Conservation (phyloP, 306 rosid species). For the Inga oerstediana region DNA sequence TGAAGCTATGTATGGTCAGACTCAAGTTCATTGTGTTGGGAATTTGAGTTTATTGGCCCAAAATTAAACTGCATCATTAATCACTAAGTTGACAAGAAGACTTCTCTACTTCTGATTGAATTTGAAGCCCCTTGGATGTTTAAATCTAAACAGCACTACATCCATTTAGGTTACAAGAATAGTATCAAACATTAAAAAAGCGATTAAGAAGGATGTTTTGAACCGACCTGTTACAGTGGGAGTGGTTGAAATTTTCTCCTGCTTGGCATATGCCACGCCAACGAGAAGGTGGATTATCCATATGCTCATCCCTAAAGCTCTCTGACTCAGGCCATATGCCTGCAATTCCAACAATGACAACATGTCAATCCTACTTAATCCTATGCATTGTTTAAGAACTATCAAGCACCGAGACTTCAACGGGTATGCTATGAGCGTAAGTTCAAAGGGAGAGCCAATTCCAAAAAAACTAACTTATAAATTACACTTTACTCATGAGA, state of each 20-base stretch:
- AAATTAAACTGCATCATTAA: too few species aligned
- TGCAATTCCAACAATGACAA: conserved; percentile 16
- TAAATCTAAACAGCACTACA: background rate
- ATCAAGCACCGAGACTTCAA: background rate
- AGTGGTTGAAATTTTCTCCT: conserved; percentile 53
- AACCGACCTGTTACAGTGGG: conserved; percentile 55
- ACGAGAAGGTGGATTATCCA: conserved; percentile 53
- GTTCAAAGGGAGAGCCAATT: too few species aligned
- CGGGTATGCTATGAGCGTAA: background rate
- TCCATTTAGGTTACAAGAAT: background rate
- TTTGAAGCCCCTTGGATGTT: background rate
- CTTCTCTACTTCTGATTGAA: background rate
- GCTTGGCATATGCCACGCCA: conserved; percentile 65
- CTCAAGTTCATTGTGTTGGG: too few species aligned
- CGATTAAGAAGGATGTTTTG: background rate
- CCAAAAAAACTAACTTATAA: too few species aligned
- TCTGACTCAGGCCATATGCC: conserved; percentile 74
- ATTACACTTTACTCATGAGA: too few species aligned
- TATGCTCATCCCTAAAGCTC: conserved; percentile 57
- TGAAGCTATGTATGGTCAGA: too few species aligned
- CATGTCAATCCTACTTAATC: conserved; percentile 6
- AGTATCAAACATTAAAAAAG: background rate
- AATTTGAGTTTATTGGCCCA: too few species aligned
- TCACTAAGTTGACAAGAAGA: too few species aligned
- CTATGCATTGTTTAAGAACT: conserved; percentile 2